Conservation (phyloP, 129 eudicot species). For the Flaveria linearis region DNA sequence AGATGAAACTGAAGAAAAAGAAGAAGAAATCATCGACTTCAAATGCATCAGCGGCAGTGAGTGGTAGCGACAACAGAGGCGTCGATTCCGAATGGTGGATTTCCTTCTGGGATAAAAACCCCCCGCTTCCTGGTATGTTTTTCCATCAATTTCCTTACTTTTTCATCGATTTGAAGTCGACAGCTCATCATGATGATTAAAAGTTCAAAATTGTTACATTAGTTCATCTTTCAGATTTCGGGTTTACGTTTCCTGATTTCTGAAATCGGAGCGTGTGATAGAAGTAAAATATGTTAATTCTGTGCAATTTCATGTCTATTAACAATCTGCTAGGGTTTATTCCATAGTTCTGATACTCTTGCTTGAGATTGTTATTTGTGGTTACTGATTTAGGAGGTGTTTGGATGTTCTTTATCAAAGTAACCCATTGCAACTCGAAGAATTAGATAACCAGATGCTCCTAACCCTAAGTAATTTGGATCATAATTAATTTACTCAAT, state of each 20-base stretch:
- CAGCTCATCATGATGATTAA: background rate
- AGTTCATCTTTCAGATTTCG: background rate
- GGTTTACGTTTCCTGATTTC: background rate
- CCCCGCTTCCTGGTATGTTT: constrained; percentile 50
- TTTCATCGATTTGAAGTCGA: background rate
- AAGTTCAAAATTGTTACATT: background rate
- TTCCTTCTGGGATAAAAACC: constrained; percentile 72
- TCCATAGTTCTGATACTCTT: too few relatives aligned
- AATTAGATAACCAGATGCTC: background rate
- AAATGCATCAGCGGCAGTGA: constrained; percentile 31
- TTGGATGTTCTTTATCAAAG: background rate
- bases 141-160: background rate
- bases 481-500: background rate
- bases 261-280: constrained; percentile 2
- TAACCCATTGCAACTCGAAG: background rate
- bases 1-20: constrained; percentile 54
- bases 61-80: constrained; percentile 55
- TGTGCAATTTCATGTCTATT: background rate
- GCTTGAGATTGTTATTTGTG: background rate
- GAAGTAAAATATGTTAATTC: background rate
- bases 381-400: background rate
- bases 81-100: constrained; percentile 95
- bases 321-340: background rate
- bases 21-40: constrained; percentile 28
- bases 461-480: background rate